These are phyloP conservation scores for Inga oerstediana DNA, from an alignment of 306 rosid genomes.

Conservation along the genomic window DNA sequence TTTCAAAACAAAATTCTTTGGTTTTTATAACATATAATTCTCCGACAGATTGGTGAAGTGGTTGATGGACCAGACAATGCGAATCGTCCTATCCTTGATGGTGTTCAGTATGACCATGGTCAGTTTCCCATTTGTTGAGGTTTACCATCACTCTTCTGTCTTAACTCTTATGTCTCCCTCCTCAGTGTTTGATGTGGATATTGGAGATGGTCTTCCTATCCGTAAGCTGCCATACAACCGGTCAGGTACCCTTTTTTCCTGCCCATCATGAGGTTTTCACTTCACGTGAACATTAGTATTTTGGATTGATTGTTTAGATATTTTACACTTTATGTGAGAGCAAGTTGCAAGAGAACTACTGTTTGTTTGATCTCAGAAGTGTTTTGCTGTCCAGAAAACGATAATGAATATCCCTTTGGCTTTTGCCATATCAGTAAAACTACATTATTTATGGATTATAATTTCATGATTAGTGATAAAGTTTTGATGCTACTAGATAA, in stretches of 20 bases:
- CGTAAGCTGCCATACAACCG: conserved; percentile 92
- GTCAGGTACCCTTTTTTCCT: conserved; percentile 56
- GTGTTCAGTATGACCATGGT: conserved; percentile 89
- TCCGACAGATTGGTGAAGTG: conserved; percentile 89
- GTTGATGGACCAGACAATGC: conserved; percentile 93
- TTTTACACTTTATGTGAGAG: not conserved
- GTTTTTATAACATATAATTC: conserved; percentile 1
- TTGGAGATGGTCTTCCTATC: conserved; percentile 92
- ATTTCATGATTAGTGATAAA: conserved; percentile 15
- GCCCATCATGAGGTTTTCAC: conserved; percentile 11
- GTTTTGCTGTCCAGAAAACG: not conserved
- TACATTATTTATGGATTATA: conserved; percentile 16
- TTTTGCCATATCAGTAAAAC: conserved; percentile 17
- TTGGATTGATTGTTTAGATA: conserved; percentile 12
- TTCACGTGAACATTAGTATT: not conserved
- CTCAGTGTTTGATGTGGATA: conserved; percentile 95
- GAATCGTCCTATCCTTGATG: conserved; percentile 67
- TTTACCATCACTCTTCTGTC: conserved; percentile 27
- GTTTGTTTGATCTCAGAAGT: conserved; percentile 1
- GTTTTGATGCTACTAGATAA: conserved; percentile 60
- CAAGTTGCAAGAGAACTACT: conserved; percentile 17
- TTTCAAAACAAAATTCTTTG: not conserved
- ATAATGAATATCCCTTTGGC: conserved; percentile 9
- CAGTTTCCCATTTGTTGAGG: conserved; percentile 36
- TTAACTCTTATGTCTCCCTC: conserved; percentile 28